Percentiles rank a stretch among this genome's conserved stretches.
phyloP scores from a whole-genome alignment of 164 flowering plant genomes.

The Vitis rupestris region DNA sequence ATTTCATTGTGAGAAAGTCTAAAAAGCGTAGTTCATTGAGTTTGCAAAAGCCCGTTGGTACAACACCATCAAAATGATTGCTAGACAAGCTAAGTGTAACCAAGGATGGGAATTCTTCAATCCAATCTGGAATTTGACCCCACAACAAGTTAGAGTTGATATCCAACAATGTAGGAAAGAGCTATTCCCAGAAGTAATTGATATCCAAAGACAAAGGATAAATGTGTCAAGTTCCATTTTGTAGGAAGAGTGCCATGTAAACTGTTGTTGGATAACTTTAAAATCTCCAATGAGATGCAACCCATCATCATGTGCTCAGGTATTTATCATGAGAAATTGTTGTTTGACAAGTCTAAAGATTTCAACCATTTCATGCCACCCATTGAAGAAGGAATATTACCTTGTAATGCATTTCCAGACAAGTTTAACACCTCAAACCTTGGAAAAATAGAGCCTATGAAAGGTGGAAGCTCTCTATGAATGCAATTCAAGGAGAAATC shows the following conservation, averaged over 20 bases:
- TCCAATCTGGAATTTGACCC: conserved; percentile 6
- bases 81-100: neutral
- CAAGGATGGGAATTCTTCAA: conserved; percentile 1
- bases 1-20: conserved; percentile 8
- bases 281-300: neutral
- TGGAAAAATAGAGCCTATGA: neutral
- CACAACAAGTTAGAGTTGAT: neutral
- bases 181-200: neutral
- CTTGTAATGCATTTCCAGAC: conserved; percentile 1
- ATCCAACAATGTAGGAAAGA: neutral
- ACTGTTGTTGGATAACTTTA: neutral
- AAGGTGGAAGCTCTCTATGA: neutral
- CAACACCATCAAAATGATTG: neutral
- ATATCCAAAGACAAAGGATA: neutral
- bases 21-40: neutral
- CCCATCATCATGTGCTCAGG: neutral
- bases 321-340: neutral
- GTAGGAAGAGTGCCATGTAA: conserved; percentile 1
- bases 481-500: conserved; percentile 13
- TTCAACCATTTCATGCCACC: neutral
- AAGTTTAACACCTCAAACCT: neutral
- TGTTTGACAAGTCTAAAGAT: neutral
- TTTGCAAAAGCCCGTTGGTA: conserved; percentile 1
- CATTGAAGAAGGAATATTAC: neutral
- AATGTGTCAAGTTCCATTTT: neutral